Conservation (phyloP, 140 eudicot species). For the Erigeron philadelphicus region DNA sequence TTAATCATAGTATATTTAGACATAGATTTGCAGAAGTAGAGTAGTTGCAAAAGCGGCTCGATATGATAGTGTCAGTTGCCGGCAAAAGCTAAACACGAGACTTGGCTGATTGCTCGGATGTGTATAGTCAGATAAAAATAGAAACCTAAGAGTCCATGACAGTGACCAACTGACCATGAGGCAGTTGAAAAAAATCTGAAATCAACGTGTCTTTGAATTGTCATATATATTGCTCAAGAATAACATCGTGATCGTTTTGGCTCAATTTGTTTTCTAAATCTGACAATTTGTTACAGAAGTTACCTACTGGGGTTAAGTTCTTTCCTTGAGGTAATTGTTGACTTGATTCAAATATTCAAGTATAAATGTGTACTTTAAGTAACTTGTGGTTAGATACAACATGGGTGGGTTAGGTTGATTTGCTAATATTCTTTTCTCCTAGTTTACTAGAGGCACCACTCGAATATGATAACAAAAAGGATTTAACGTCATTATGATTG, state of each 20-base stretch:
- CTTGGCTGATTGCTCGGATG: too few species aligned
- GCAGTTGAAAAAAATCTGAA: too few species aligned
- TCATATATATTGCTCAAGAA: not conserved
- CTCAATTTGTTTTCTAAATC: not conserved
- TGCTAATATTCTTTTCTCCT: not conserved
- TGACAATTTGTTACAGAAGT: not conserved
- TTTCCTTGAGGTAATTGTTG: not conserved
- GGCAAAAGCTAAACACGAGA: too few species aligned
- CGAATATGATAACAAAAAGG: too few species aligned
- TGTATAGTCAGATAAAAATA: too few species aligned
- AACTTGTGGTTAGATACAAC: not conserved
- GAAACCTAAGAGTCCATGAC: too few species aligned
- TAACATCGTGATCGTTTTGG: not conserved
- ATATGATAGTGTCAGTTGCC: not conserved
- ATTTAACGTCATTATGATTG: too few species aligned
- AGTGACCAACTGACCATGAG: too few species aligned
- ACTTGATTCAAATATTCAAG: not conserved
- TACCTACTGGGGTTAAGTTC: not conserved
- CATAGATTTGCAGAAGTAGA: too few species aligned
- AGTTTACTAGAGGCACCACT: too few species aligned
- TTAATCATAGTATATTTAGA: too few species aligned
- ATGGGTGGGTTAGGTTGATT: not conserved
- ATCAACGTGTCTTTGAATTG: too few species aligned
- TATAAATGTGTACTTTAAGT: constrained; percentile 3
- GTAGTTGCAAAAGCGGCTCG: not conserved